These are phyloP conservation scores for Solanum appendiculatum DNA, from an alignment of 257 asterid genomes.

Conservation along the genomic window DNA sequence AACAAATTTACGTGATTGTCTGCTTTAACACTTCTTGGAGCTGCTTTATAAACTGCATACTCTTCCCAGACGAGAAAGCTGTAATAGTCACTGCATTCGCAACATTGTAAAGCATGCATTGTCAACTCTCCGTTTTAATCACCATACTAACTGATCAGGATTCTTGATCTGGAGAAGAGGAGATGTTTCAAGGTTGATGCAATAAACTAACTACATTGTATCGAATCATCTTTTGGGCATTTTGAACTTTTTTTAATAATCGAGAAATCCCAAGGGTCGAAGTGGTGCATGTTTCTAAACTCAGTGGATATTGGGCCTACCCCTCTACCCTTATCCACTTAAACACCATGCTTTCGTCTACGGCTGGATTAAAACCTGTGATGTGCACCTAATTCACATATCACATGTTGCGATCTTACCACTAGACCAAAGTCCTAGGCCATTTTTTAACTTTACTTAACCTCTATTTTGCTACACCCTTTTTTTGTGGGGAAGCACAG, in stretches of 20 bases:
- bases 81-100: not conserved
- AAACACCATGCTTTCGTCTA: not conserved
- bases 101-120: not conserved
- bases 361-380: not conserved
- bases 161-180: not conserved
- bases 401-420: not conserved
- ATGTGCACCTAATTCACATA: not conserved
- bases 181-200: not conserved
- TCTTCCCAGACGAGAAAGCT: not conserved
- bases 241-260: not conserved
- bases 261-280: not conserved
- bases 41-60: not conserved
- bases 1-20: not conserved
- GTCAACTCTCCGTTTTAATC: not conserved
- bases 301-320: not conserved
- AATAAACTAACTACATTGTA: not conserved
- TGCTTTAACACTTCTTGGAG: not conserved
- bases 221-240: not conserved
- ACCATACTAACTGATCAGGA: not conserved
- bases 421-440: not conserved
- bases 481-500: not conserved
- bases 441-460: not conserved
- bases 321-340: not conserved
- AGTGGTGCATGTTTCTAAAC: not conserved
- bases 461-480: not conserved